Evolutionary conservation across 2,329 filamentous ascomycete genomes (phyloP), one percentile per base, ranked within the genome.

Genomic region (Zasmidium angulare): DNA sequence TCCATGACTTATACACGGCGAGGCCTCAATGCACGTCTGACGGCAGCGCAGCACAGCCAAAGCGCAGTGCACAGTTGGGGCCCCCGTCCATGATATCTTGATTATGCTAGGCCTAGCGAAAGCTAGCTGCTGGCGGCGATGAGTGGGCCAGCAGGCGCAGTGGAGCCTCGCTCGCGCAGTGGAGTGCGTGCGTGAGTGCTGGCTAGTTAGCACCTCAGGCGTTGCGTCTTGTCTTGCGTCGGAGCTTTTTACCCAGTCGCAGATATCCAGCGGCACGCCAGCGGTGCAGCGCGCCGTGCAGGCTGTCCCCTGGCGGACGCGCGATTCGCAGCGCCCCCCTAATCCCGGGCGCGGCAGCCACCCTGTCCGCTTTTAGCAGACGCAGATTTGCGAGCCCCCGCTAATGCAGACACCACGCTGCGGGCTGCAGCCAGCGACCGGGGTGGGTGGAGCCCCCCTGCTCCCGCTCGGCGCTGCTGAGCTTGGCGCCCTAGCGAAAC

Each of bases 21-120:
- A n/a, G n/a, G n/a, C n/a, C n/a, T 63, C 56, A 55, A 65, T 64
- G 63, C 60, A 64, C 63, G 66, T 64, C 63, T 69, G 67, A 67
- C 63, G 63, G 59, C 36, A 43, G 36, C 36, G 51, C 60, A 61
- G 57, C 59, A 49, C 55, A 48, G 46, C 29, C 29, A 29, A 4
- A 29, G 26, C 26, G 11, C 26, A 29, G 26, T 4, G 11, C 26
- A 50, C 58, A n/a, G n/a, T n/a, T n/a, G 52, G 46, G 17, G 46
- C 47, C 43, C 61, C 66, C 60, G 62, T 67, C 63, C 60, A 64
- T 62, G 63, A 65, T 63, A 65, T 63, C 60, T 62, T 58, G 65
- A 64, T 64, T 60, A 58, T 63, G 63, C 60, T 59, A 50, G 46
- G 49, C 55, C 58, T 59, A 62, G 59, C 56, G 58, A 60, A 59